Evolutionary conservation across 768 basidiomycete species (phyloP).

Genomic region (Mycena haematopus): DNA sequence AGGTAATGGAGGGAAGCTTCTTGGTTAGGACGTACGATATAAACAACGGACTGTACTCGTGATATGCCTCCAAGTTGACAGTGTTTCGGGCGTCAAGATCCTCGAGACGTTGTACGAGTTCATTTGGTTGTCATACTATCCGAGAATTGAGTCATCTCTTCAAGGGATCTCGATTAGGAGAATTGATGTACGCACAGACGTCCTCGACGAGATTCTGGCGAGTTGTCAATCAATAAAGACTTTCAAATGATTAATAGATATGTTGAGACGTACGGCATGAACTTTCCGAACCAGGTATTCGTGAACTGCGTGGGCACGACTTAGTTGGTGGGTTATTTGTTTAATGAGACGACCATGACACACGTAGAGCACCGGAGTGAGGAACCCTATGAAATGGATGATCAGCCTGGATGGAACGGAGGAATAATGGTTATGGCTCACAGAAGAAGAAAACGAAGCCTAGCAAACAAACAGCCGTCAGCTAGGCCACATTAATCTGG

Average conservation of each 20-base stretch:
- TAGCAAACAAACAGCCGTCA: constrained; percentile 1
- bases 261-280: constrained; percentile 54
- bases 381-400: constrained; percentile 36
- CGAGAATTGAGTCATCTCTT: constrained; percentile 1
- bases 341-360: constrained; percentile 10
- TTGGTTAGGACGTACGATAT: constrained; percentile 9
- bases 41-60: constrained; percentile 21
- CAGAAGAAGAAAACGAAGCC: constrained; percentile 31
- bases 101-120: constrained; percentile 59
- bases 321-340: background rate
- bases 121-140: constrained; percentile 72
- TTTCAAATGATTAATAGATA: too few relatives aligned
- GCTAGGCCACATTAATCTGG: constrained; percentile 43
- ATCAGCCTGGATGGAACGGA: background rate
- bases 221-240: background rate
- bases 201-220: constrained; percentile 16
- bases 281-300: constrained; percentile 65
- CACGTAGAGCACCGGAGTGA: constrained; percentile 42
- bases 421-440: background rate
- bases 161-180: constrained; percentile 29
- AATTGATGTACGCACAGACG: constrained; percentile 15
- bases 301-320: constrained; percentile 53
- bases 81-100: constrained; percentile 62
- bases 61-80: constrained; percentile 61
- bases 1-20: background rate